Base-by-base conservation (phyloP, 129 eudicot genomes). In the Artemisia annua region DNA sequence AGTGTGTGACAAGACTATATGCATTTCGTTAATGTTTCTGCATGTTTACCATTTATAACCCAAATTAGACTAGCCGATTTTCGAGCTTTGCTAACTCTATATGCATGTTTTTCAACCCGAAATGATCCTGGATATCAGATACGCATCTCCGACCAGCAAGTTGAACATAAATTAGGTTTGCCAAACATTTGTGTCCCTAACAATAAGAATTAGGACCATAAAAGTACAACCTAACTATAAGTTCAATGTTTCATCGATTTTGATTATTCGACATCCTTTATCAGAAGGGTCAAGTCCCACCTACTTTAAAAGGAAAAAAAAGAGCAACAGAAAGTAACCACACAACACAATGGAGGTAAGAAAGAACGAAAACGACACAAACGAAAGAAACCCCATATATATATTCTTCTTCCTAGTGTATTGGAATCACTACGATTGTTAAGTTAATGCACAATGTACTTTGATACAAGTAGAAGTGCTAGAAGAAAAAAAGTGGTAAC, bases 401-500 rank as follows among this genome's bases (percentile, higher is more conserved):
- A n/a, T 53, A 1, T 0, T n/a, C 46, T 70, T 24, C 5, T 54
- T 35, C 64, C 32, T 15, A 4, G 35, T 10, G 52, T 26, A 54
- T 70, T 28, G 15, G 12, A 28, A 69, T 8, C 16, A 6, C 7
- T 22, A 16, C 54, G 46, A 50, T 51, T 50, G 43, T n/a, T 52
- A 28, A 28, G 39, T 22, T 17, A 60, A 59, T 67, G 60, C 81
- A 60, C 60, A 26, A 58, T 48, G 30, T 58, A 50, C 43, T 52
- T 39, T 64, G 39, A 20, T 8, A 58, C 9, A 20, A 46, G 60
- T 46, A 59, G 16, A 63, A 50, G 43, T 50, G n/a, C 12, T 66
- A 66, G 10, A n/a, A n/a, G n/a, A 28, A 32, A 3, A 8, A 39
- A 53, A 24, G n/a, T 4, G 24, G 1, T 56, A 66, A 24, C 63